phyloP scores from a whole-genome alignment of 768 basidiomycete genomes.

The Hygrophorus pudorinus region DNA sequence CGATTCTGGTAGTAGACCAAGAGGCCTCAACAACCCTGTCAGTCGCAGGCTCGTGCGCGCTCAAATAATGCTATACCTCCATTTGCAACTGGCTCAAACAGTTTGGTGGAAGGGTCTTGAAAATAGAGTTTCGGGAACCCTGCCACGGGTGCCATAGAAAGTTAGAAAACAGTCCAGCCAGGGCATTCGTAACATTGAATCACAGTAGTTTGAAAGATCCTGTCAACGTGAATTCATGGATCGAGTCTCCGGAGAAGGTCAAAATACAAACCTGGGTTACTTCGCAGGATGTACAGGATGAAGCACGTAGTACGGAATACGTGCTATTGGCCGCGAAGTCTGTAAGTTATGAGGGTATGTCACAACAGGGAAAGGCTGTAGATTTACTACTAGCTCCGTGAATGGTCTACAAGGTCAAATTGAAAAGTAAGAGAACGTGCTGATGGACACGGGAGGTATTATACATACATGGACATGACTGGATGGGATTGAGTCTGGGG shows the following conservation, averaged over 20 bases:
- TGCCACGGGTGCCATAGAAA: conserved; percentile 8
- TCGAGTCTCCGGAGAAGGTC: not conserved
- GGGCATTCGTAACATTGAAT: not conserved
- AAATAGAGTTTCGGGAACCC: conserved; percentile 35
- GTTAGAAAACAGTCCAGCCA: not conserved
- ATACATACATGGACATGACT: conserved; percentile 30
- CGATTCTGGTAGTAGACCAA: conserved; percentile 34
- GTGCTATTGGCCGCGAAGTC: conserved; percentile 26
- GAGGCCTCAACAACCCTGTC: conserved; percentile 17
- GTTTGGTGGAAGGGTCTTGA: conserved; percentile 26
- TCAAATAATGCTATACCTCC: conserved; percentile 18
- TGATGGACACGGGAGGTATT: not conserved
- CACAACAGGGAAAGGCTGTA: not conserved
- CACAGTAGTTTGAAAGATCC: conserved; percentile 33
- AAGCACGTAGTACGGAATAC: conserved; percentile 24
- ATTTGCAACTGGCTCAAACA: conserved; percentile 27
- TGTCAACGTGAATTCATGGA: conserved; percentile 13
- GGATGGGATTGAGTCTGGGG: conserved; percentile 23
- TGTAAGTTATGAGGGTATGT: conserved; percentile 8
- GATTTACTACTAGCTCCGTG: conserved; percentile 28
- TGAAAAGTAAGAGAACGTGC: not conserved
- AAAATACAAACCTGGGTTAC: conserved; percentile 20
- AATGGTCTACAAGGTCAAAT: conserved; percentile 19
- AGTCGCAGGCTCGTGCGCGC: not conserved
- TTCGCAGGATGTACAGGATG: conserved; percentile 28